phyloP scores from a whole-genome alignment of 305 asterid species.

The Solanum hybrid region DNA sequence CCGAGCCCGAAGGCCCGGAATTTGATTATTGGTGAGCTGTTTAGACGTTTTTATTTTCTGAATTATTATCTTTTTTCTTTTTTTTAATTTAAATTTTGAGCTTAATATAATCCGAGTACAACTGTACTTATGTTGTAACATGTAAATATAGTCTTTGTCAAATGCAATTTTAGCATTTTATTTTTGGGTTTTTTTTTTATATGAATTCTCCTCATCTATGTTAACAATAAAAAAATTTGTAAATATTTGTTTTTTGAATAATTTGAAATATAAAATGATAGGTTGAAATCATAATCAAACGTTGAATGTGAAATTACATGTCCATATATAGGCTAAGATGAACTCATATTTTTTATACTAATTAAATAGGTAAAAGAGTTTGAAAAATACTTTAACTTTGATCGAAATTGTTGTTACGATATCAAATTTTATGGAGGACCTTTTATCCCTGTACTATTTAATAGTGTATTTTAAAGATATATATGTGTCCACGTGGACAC shows the following conservation, averaged over 20 bases:
- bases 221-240: not conserved
- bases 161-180: not conserved
- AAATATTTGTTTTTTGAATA: too few species aligned
- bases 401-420: too few species aligned
- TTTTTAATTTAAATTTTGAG: not conserved
- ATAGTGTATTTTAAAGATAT: too few species aligned
- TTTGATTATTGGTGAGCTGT: conserved; percentile 12
- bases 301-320: not conserved
- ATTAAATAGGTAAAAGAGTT: too few species aligned
- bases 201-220: not conserved
- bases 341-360: not conserved
- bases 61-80: not conserved
- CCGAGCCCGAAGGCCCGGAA: conserved; percentile 23
- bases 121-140: not conserved
- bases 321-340: not conserved
- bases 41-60: not conserved
- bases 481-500: too few species aligned
- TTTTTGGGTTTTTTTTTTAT: not conserved
- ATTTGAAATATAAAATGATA: not conserved
- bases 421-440: too few species aligned
- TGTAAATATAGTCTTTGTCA: not conserved
- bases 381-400: too few species aligned
- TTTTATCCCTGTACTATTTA: too few species aligned
- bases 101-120: not conserved
- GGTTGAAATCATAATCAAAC: not conserved